Evolutionary conservation across 805 yeast genomes (phyloP), one percentile per base, ranked within the genome.

Genomic region (Monosporozyma solicola): DNA sequence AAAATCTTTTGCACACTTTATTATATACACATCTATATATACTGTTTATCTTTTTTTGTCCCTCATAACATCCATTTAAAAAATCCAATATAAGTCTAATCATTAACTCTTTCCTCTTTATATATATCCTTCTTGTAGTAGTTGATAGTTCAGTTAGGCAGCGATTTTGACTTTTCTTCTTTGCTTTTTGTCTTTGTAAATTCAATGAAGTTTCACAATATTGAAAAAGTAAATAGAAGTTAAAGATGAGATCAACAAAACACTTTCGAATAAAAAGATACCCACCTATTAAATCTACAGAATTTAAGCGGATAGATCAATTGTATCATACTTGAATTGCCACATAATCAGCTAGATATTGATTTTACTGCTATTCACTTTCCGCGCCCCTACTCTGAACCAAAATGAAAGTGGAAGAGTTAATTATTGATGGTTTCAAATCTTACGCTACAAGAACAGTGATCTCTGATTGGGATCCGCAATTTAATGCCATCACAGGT

Each of bases 401-500:
- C 35, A 41, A 11, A 3, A 91, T 91, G 97, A 81, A 80, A 69
- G 95, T 94, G n/a, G 97, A 92, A 65, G 99, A 95, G 66, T 79
- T 94, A 53, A 91, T 94, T 56, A 84, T 94, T 48, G 99, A 94
- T 71, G 99, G 99, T 47, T 94, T 94, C 80, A 94, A 94, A 73
- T 89, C 97, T 24, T 94, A 94, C 63, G 97, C 98, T 29, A 86
- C 96, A 1, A 84, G 98, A 73, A 94, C 99, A 0, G 97, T 91
- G 32, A 87, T 94, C 33, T 80, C 95, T 1, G 87, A 84, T 29
- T 95, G 99, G 99, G 99, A 94, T 69, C 79, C 87, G 1, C 96
- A 87, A 70, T 95, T 94, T 72, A 94, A 95, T 71, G 97, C 98
- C 61, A 92, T 94, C 66, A 95, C 99, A 0, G 99, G 99, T 7